Evolutionary conservation across 331 rosid genomes (phyloP), one percentile per base, ranked within the genome.

Genomic region (Pyracantha coccinea): DNA sequence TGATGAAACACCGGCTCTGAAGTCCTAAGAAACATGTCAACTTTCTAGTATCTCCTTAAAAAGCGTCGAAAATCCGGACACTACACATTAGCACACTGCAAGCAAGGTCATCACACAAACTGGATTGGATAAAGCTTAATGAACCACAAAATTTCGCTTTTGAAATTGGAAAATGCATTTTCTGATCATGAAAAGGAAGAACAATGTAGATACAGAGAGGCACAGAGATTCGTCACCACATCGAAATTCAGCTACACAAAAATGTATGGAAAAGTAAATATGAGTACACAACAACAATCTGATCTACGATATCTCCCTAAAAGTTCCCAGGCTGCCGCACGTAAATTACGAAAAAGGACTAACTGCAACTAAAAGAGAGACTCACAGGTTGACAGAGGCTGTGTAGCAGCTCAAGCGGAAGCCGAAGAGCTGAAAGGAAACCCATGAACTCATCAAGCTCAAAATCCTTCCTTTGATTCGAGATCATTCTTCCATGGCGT

Each of bases 221-320:
- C 24, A 7, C 29, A 4, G 65, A 71, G 54, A 72, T 4, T 20
- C n/a, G 15, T 27, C 10, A 27, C 14, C 35, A 14, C 23, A 54
- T 20, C 15, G 32, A 53, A 17, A 52, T 52, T 52, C 74, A 29
- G 63, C 74, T 53, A 53, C 64, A 70, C 64, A 31, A 53, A 70
- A 71, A 23, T 71, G 66, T 71, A 32, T 23, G 32, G 19, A 33
- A 38, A 58, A 60, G 35, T 20, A 57, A 58, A 72, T 20, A 24
- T 13, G 74, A 52, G 45, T 52, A 69, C 74, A 71, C 75, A 31
- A 71, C 65, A 54, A 54, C 66, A 54, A 54, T 7, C 65, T 20
- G 23, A 71, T 55, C 53, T 71, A 58, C 19, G 10, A 1, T 2
- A 19, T 58, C 55, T 21, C 76, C n/a, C 15, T 8, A 31, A n/a